Percentiles rank a stretch among this genome's conserved stretches.
Conservation (phyloP, 1,284 basidiomycete species). For the Hemileia vastatrix region DNA sequence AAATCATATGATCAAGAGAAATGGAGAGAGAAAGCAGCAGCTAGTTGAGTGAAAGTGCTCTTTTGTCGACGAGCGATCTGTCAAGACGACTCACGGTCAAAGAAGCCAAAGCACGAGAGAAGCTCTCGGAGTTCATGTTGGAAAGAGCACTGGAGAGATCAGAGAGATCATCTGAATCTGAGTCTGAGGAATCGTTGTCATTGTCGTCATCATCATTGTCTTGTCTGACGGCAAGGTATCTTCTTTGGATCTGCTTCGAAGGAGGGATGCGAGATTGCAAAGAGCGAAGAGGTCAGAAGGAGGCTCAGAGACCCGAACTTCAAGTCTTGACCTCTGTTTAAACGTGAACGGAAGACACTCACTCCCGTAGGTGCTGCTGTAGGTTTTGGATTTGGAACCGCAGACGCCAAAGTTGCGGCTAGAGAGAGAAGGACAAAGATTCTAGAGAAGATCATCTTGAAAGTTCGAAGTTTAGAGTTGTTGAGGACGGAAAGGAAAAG, state of each 20-base stretch:
- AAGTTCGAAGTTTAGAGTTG: no score
- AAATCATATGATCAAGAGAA: background rate
- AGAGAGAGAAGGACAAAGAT: background rate
- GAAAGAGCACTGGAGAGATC: background rate
- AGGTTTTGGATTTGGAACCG: background rate
- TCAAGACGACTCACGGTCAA: background rate
- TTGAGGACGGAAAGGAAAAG: no score
- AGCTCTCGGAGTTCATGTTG: background rate
- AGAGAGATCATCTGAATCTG: background rate
- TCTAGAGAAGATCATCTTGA: background rate
- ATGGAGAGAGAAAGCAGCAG: background rate
- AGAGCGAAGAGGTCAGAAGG: background rate
- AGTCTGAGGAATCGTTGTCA: background rate
- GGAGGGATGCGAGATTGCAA: background rate
- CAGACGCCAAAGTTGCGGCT: background rate
- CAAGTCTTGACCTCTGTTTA: background rate
- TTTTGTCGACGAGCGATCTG: no score
- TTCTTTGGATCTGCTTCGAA: background rate
- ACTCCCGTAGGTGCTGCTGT: background rate
- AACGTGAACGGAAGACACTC: background rate
- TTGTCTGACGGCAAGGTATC: background rate
- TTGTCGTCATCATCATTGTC: background rate
- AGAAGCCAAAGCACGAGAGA: background rate
- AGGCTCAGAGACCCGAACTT: background rate
- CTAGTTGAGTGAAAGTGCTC: background rate